These are phyloP conservation scores for Vicia faba DNA, from an alignment of 306 rosid species.

Conservation along the genomic window DNA sequence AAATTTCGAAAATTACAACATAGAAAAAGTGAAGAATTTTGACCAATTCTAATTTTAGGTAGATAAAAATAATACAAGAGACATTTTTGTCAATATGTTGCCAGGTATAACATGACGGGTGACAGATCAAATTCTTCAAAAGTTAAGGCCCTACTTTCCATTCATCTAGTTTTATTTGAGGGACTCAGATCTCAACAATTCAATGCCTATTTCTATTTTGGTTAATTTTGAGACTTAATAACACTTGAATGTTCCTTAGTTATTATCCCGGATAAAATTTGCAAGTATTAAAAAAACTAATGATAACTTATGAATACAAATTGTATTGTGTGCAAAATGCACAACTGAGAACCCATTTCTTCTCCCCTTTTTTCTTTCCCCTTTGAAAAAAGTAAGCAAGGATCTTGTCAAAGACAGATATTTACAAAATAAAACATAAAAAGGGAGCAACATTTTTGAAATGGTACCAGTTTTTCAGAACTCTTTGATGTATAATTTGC, in stretches of 20 bases:
- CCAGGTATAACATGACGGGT: no score
- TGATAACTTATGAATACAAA: conserved; percentile 1
- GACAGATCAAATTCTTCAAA: no score
- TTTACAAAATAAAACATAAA: conserved; percentile 53
- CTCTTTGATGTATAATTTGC: conserved; percentile 52
- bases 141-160: no score
- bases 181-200: no score
- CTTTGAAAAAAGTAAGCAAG: conserved; percentile 26
- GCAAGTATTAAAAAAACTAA: background rate
- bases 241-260: background rate
- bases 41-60: no score
- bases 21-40: no score
- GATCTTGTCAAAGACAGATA: conserved; percentile 37
- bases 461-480: conserved; percentile 46
- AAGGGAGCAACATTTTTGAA: conserved; percentile 52
- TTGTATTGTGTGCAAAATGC: conserved; percentile 29
- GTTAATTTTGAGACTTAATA: background rate
- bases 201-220: background rate
- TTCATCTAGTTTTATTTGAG: no score
- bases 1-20: no score
- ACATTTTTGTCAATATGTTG: no score
- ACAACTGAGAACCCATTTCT: conserved; percentile 27
- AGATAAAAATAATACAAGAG: no score
- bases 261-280: background rate
- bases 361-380: conserved; percentile 20